Base-by-base conservation (phyloP, 2,329 filamentous ascomycete genomes). In the Fusarium floridanum region DNA sequence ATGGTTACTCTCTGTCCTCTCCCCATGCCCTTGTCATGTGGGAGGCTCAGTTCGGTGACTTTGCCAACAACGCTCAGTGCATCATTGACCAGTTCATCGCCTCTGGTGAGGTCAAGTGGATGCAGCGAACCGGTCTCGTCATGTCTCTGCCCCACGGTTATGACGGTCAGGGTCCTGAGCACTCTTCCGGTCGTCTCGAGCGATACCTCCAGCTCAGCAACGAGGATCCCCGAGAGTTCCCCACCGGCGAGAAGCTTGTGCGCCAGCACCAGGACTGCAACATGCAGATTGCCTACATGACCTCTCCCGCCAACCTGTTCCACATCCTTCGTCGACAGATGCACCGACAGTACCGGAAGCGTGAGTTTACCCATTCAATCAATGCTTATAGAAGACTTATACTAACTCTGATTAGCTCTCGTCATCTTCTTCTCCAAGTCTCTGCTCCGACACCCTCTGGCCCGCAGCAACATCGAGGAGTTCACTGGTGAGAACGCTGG, bases 181-280 rank as follows among this genome's bases (percentile, higher is more conserved):
- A 99, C 88, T 98, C 96, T 73, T 99, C 97, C 71, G 97, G 95
- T 69, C 94, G 97, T 84, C 94, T 99, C 85, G 97, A 99, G 88
- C 94, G 97, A 80, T 99, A 97, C 86, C 90, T 99, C 75, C 97
- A 98, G 85, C 92, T 99, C 70, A 97, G 93, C 86, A 98, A 98
- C 85, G 97, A 99, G 84, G 97, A 99, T 82, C 95, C 97, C 66
- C 94, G 97, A 74, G 90, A 97, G 80, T 99, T 95, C 92, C 97
- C 97, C 63, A 89, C 91, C 2, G 88, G 90, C 36, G 95, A 98
- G 76, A 98, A 97, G 88, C 91, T 98, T 71, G 92, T 97, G 65
- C 95, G 97, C 78, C 97, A 98, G 86, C 97, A 99, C 88, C 97
- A 99, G 87, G 97, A 99, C 86, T 98, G 95, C 89, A 99, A 99